These are phyloP conservation scores for Bromus sterilis DNA, from an alignment of 176 grass and related monocot genomes.

Conservation along the genomic window DNA sequence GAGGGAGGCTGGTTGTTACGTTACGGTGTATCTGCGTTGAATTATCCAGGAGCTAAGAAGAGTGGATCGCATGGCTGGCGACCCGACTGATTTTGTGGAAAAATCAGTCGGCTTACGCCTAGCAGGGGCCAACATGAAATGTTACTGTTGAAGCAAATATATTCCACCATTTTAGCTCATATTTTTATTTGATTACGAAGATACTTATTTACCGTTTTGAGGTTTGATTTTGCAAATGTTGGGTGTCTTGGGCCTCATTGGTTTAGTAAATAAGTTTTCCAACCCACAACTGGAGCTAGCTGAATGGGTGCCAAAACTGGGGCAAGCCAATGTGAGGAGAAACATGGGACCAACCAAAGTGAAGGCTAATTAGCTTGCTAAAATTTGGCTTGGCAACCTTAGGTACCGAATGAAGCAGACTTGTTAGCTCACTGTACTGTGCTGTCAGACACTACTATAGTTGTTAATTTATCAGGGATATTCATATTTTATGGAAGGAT, in stretches of 20 bases:
- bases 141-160: not conserved
- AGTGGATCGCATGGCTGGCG: too few species aligned
- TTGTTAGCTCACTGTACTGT: not conserved
- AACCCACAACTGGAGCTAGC: not conserved
- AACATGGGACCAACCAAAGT: not conserved
- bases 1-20: too few species aligned
- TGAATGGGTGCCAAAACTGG: not conserved
- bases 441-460: not conserved
- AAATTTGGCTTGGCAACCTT: not conserved
- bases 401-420: not conserved
- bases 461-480: slow-evolving; percentile 10
- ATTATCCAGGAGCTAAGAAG: too few species aligned
- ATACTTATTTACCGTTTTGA: slow-evolving; percentile 2
- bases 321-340: not conserved
- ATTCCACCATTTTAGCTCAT: not conserved
- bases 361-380: not conserved
- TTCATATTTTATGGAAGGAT: slow-evolving; percentile 1
- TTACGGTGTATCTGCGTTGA: too few species aligned
- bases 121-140: too few species aligned
- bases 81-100: too few species aligned
- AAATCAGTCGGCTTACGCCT: too few species aligned
- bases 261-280: not conserved
- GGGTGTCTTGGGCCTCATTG: not conserved
- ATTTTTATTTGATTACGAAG: not conserved
- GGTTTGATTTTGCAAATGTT: not conserved